These are phyloP conservation scores for Verticillium tricorpus DNA, from an alignment of 2,329 filamentous ascomycete genomes.

Conservation along the genomic window DNA sequence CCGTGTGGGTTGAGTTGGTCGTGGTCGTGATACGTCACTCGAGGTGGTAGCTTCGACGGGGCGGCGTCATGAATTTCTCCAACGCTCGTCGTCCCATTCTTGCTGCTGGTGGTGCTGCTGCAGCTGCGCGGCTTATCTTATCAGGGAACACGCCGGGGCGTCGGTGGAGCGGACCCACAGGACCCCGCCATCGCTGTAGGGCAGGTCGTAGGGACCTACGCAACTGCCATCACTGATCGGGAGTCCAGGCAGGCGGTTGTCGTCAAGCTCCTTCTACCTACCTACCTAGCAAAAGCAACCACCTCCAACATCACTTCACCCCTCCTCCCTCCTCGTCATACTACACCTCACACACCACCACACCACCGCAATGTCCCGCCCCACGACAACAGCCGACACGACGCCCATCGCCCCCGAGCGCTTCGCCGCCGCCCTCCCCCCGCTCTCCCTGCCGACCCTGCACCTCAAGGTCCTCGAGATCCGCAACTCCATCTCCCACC, in stretches of 20 bases:
- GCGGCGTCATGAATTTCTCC: not conserved
- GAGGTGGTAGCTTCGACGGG: not conserved
- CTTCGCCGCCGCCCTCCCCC: conserved; percentile 63
- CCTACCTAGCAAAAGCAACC: not conserved
- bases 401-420: conserved; percentile 56
- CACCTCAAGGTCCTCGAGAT: conserved; percentile 73
- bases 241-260: not conserved
- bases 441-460: conserved; percentile 61
- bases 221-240: no score
- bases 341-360: not conserved
- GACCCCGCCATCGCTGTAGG: not conserved
- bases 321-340: not conserved
- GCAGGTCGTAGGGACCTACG: no score
- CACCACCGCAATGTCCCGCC: not conserved
- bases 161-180: not conserved
- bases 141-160: not conserved
- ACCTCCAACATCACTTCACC: not conserved
- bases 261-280: not conserved
- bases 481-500: conserved; percentile 68
- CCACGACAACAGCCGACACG: conserved; percentile 41
- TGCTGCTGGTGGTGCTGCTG: no score
- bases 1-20: not conserved
- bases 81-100: not conserved
- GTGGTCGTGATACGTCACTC: not conserved
- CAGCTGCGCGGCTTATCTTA: not conserved